These are phyloP conservation scores for Saccharomyces hybrid DNA, from an alignment of 1,139 yeast species.

Conservation along the genomic window DNA sequence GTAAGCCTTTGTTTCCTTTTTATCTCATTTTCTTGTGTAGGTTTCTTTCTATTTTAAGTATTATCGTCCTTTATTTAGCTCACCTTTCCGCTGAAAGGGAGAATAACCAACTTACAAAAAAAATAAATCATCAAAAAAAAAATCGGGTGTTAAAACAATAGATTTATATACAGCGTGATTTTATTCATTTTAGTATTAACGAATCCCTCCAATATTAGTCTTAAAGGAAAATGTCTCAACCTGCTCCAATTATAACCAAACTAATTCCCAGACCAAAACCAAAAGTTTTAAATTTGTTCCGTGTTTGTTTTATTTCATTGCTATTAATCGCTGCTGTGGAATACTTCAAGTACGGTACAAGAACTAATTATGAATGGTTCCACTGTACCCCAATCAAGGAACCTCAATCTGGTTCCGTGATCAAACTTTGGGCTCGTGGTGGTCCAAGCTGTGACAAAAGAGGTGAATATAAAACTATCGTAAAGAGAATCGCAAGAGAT, in stretches of 20 bases:
- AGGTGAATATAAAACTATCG: constrained; percentile 35
- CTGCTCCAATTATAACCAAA: constrained; percentile 1
- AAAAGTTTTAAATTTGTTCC: constrained; percentile 26
- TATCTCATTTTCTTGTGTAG: neutral
- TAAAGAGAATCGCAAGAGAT: constrained; percentile 33
- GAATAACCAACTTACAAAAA: neutral
- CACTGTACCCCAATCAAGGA: constrained; percentile 35
- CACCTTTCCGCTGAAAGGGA: neutral
- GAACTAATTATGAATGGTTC: constrained; percentile 36
- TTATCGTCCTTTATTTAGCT: neutral
- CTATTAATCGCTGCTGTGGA: constrained; percentile 35
- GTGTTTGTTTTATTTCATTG: constrained; percentile 27
- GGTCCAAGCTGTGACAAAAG: constrained; percentile 39
- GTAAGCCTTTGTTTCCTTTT: neutral
- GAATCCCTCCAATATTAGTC: neutral
- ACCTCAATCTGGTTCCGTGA: constrained; percentile 27
- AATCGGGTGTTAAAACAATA: neutral
- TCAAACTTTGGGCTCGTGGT: constrained; percentile 33
- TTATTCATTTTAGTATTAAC: neutral
- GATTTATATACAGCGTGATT: neutral
- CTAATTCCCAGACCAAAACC: constrained; percentile 10
- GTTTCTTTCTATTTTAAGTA: neutral
- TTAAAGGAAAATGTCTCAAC: neutral
- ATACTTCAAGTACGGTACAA: constrained; percentile 36
- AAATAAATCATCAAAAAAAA: neutral